Evolutionary conservation across 495 filamentous ascomycete genomes (phyloP).

Genomic region (Massariosphaeria phaeospora): DNA sequence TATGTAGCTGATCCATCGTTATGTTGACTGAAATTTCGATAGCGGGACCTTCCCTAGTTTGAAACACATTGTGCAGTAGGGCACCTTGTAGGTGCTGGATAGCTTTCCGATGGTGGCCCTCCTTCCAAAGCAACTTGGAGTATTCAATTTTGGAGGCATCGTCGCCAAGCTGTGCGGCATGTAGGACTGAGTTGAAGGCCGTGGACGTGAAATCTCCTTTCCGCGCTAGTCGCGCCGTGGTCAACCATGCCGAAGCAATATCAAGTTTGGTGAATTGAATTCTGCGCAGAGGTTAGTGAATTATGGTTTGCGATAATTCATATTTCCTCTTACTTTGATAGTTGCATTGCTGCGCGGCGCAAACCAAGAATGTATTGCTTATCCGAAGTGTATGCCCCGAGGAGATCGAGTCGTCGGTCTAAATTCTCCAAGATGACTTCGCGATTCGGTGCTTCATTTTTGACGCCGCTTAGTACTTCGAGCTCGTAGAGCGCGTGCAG

Average conservation of each 20-base stretch:
- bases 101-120: slow-evolving; percentile 89
- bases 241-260: slow-evolving; percentile 79
- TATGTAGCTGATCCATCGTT: slow-evolving; percentile 36
- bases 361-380: slow-evolving; percentile 94
- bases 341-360: slow-evolving; percentile 76
- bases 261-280: slow-evolving; percentile 56
- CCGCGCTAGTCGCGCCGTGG: slow-evolving; percentile 76
- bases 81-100: slow-evolving; percentile 84
- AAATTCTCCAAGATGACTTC: slow-evolving; percentile 54
- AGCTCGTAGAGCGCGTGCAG: slow-evolving; percentile 84
- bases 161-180: slow-evolving; percentile 79
- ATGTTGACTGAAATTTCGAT: slow-evolving; percentile 40
- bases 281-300: slow-evolving; percentile 31
- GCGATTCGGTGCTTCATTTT: slow-evolving; percentile 41
- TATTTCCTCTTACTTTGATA: slow-evolving; percentile 52
- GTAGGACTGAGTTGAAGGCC: slow-evolving; percentile 87
- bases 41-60: slow-evolving; percentile 46
- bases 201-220: slow-evolving; percentile 77
- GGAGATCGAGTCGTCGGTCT: slow-evolving; percentile 68
- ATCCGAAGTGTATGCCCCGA: slow-evolving; percentile 81
- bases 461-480: slow-evolving; percentile 64
- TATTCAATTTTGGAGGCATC: slow-evolving; percentile 87
- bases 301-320: neutral
- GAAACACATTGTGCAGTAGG: slow-evolving; percentile 68
- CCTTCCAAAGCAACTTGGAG: slow-evolving; percentile 86